Percentiles rank a stretch among this genome's conserved stretches.
phyloP scores from a whole-genome alignment of 352 stramenopile species.

The Pythium coloratum region DNA sequence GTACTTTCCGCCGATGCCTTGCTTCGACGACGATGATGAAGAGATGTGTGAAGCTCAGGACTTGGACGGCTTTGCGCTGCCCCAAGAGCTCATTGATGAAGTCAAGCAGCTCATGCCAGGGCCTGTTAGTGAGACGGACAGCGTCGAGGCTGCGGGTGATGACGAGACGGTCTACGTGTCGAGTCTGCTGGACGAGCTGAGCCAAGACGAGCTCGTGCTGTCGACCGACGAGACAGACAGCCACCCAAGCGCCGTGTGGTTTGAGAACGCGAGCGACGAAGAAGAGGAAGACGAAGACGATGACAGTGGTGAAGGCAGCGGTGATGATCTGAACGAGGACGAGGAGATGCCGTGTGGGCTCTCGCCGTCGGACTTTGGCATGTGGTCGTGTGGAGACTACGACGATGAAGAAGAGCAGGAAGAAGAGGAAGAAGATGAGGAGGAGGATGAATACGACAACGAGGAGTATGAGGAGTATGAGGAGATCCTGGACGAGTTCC shows the following conservation, averaged over 20 bases:
- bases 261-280: not conserved
- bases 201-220: constrained; percentile 20
- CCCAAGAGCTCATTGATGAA: constrained; percentile 21
- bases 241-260: not conserved
- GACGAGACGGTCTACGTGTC: not conserved
- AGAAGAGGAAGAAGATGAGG: not conserved
- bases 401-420: not conserved
- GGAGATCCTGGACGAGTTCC: not conserved
- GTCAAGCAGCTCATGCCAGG: not conserved
- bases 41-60: not conserved
- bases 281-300: not conserved
- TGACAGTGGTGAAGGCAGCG: not conserved
- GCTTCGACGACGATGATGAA: not conserved
- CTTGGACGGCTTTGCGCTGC: constrained; percentile 14
- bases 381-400: not conserved
- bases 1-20: not conserved
- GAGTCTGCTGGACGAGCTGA: constrained; percentile 15
- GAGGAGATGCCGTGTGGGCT: not conserved
- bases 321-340: not conserved
- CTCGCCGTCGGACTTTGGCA: not conserved
- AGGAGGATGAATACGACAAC: not conserved
- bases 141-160: not conserved
- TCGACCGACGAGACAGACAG: constrained; percentile 8
- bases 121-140: not conserved
- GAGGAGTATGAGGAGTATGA: not conserved